Percentiles rank a stretch among this genome's conserved stretches.
Conservation (phyloP, 495 filamentous ascomycete species). For the Neurospora tetrasperma region DNA sequence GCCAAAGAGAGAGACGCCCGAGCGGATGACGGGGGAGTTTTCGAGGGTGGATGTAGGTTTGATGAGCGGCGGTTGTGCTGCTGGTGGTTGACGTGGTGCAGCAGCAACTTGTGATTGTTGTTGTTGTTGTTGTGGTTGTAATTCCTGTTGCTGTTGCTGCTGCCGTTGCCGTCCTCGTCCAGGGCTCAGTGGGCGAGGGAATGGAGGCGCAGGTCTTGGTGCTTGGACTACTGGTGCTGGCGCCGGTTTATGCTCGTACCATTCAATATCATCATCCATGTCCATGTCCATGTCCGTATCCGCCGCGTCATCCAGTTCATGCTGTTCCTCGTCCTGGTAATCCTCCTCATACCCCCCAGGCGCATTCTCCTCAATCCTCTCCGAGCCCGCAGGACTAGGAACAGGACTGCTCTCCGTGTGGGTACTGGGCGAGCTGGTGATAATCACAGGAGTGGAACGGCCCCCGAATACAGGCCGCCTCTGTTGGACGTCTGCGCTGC, state of each 20-base stretch:
- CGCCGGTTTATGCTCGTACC: not conserved
- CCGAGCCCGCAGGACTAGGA: not conserved
- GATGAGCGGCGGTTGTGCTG: not conserved
- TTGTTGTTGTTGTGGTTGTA: not conserved
- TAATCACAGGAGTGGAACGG: not conserved
- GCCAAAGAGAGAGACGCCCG: not conserved
- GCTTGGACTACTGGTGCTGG: not conserved
- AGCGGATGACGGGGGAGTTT: not conserved
- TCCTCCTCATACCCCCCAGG: slow-evolving; percentile 11
- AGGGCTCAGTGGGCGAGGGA: not conserved
- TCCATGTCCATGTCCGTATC: not conserved
- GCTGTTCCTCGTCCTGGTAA: not conserved
- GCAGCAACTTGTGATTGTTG: not conserved
- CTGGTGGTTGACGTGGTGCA: not conserved
- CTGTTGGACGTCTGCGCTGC: not conserved
- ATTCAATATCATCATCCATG: not conserved
- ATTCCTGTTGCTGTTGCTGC: not conserved
- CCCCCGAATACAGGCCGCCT: not conserved
- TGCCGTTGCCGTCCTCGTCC: not conserved
- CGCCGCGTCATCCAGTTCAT: not conserved
- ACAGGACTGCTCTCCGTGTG: not conserved
- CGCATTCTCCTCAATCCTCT: not conserved
- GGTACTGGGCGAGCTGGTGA: not conserved
- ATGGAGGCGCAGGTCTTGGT: not conserved
- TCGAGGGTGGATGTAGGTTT: not conserved